Conservation (phyloP, 345 rosid genomes). For the Corchorus capsularis region DNA sequence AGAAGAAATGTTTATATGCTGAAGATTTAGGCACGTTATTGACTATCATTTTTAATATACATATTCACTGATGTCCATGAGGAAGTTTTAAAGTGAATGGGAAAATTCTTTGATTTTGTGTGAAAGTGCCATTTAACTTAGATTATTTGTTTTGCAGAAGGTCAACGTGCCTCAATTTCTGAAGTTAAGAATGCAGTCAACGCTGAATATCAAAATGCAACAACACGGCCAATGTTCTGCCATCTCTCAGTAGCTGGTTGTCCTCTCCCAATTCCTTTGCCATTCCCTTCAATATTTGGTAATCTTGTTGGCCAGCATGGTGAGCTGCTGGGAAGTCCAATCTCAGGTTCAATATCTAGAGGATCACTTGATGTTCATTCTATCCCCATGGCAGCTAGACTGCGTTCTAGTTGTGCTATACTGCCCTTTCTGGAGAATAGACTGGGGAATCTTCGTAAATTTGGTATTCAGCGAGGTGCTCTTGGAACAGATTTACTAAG, state of each 20-base stretch:
- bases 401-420: slow-evolving; percentile 66
- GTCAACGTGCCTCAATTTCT: slow-evolving; percentile 48
- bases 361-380: slow-evolving; percentile 83
- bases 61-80: not conserved
- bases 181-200: slow-evolving; percentile 64
- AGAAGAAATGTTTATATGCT: not conserved
- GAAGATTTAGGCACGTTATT: not conserved
- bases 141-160: slow-evolving; percentile 38
- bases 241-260: slow-evolving; percentile 65
- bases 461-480: slow-evolving; percentile 65
- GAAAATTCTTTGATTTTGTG: slow-evolving; percentile 2
- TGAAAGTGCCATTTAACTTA: not conserved
- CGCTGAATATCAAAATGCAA: slow-evolving; percentile 46
- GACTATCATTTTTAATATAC: not conserved
- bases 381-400: slow-evolving; percentile 69
- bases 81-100: not conserved
- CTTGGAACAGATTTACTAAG: slow-evolving; percentile 63
- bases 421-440: slow-evolving; percentile 71
- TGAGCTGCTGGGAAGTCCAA: slow-evolving; percentile 64
- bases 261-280: slow-evolving; percentile 91
- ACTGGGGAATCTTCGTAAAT: slow-evolving; percentile 52
- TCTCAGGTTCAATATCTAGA: slow-evolving; percentile 39
- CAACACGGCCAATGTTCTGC: slow-evolving; percentile 57
- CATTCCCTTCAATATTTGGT: slow-evolving; percentile 87
- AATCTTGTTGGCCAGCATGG: slow-evolving; percentile 66